Conservation (phyloP, 148 eudicot species). For the Silene uniflora region DNA sequence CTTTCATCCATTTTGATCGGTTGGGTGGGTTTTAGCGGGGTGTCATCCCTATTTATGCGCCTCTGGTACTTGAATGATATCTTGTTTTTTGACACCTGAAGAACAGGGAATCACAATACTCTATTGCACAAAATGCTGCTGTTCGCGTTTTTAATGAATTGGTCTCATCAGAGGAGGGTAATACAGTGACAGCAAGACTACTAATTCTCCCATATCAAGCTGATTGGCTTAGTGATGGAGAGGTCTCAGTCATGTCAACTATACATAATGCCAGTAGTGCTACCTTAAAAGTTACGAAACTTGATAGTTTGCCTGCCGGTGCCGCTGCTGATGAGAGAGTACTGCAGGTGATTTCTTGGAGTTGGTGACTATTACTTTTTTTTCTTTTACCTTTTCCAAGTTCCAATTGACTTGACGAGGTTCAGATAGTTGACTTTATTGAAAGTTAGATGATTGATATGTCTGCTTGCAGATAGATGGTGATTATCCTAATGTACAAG, state of each 20-base stretch:
- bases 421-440: neutral
- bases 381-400: neutral
- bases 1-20: neutral
- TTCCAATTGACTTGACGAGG: neutral
- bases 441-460: neutral
- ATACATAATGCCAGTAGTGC: constrained; percentile 31
- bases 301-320: constrained; percentile 22
- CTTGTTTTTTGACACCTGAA: constrained; percentile 15
- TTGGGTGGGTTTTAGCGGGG: neutral
- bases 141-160: constrained; percentile 36
- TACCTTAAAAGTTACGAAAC: constrained; percentile 33
- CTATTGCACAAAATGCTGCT: constrained; percentile 51
- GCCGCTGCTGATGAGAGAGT: constrained; percentile 29
- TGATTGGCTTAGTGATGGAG: constrained; percentile 27
- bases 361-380: neutral
- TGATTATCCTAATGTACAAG: constrained; percentile 39
- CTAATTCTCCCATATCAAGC: constrained; percentile 34
- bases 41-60: neutral
- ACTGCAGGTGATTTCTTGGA: constrained; percentile 38
- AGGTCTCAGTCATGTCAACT: constrained; percentile 29
- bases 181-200: constrained; percentile 36
- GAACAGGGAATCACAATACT: constrained; percentile 33
- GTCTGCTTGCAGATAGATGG: constrained; percentile 47
- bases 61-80: constrained; percentile 4
- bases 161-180: constrained; percentile 19